Evolutionary conservation across 2,329 filamentous ascomycete species (phyloP), one percentile per base, ranked within the genome.

Genomic region (Cercospora zeae-maydis): DNA sequence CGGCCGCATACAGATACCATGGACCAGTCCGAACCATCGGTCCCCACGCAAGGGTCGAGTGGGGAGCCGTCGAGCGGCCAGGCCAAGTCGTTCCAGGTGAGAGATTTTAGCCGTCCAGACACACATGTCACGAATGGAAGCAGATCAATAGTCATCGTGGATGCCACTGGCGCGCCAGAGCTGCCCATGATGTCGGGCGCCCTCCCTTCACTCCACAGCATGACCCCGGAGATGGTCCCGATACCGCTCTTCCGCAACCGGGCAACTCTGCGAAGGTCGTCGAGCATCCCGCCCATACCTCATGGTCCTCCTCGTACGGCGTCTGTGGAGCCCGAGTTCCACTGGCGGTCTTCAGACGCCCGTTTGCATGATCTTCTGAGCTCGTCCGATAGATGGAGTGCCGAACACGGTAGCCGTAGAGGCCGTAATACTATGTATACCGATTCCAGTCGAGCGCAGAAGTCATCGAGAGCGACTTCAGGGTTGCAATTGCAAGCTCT

Each of bases 81-180:
- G 31, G 21, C 57, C 19, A 49, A 24, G 16, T 67, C 67, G 13
- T 64, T 62, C 27, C 58, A 69, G 31, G 49, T 63, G 3, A 57
- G 63, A 58, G 66, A 69, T 56, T 66, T 69, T 47, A 64, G 62
- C 9, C 62, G 65, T 19, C 47, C 63, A 36, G 72, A 79, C 58
- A 86, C 83, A 66, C 80, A 80, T 61, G 84, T 93, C 49, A 95
- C 92, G 0, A 82, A 83, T 10, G 90, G 91, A n/a, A 96, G 91
- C 80, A 89, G 93, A 72, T 96, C 92, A 0, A 96, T 96, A 67
- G 83, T 96, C 60, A 96, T 96, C 71, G 86, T 96, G 36, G 91
- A 96, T 69, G 84, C 84, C 66, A 86, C 84, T 63, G 86, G 86
- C 33, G 88, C 87, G 0, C 67, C 69, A 34, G 64, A 69, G 51